A percentile compares a stretch with the other conserved stretches of the same genome.
These are phyloP conservation scores for Eragrostis curvula DNA, from an alignment of 176 grass and related monocot species.

Conservation along the genomic window DNA sequence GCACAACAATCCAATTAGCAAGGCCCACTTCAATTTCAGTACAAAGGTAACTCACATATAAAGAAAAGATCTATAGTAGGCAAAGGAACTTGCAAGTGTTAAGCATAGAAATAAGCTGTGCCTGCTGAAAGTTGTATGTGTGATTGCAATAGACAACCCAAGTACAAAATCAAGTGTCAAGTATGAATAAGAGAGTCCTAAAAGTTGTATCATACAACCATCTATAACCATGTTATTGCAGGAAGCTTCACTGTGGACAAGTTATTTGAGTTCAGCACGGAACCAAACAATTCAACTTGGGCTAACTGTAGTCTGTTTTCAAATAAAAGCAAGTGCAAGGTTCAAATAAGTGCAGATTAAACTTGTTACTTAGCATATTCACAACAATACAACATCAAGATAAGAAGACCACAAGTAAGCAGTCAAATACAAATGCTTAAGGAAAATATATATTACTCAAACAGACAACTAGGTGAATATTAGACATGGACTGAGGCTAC, in stretches of 20 bases:
- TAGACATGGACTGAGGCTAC: neutral
- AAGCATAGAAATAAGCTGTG: neutral
- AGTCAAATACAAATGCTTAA: neutral
- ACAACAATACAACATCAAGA: neutral
- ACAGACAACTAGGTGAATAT: neutral
- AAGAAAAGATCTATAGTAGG: neutral
- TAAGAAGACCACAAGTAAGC: neutral
- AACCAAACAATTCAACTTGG: slow-evolving; percentile 7
- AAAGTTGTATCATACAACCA: neutral
- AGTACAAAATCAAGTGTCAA: neutral
- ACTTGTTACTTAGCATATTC: slow-evolving; percentile 1
- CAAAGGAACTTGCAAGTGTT: neutral
- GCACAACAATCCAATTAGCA: neutral
- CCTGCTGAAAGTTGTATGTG: too few species aligned
- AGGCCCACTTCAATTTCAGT: slow-evolving; percentile 8
- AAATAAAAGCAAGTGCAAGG: neutral
- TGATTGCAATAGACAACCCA: too few species aligned
- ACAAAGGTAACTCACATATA: slow-evolving; percentile 16
- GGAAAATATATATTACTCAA: slow-evolving; percentile 4
- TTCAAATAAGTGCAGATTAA: slow-evolving; percentile 14
- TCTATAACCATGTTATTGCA: neutral
- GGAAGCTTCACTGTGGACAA: neutral
- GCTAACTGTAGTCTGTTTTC: slow-evolving; percentile 14
- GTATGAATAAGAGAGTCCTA: neutral
- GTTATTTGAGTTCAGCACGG: neutral